Conservation (phyloP, 495 filamentous ascomycete species). For the Xylaria intraflava region DNA sequence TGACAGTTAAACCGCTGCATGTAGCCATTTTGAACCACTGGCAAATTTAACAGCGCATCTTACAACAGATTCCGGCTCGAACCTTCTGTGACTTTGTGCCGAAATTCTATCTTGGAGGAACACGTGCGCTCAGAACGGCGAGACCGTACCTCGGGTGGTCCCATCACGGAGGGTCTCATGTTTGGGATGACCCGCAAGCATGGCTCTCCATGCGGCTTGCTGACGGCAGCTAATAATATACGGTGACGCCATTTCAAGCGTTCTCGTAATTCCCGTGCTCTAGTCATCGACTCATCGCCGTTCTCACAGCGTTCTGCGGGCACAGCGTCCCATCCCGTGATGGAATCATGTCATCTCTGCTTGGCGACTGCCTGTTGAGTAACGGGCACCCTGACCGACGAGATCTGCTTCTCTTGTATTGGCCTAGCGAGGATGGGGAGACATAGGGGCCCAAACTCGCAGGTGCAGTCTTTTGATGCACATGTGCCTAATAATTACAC, state of each 20-base stretch:
- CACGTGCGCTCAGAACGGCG: not conserved
- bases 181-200: not conserved
- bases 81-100: not conserved
- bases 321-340: not conserved
- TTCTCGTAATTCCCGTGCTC: not conserved
- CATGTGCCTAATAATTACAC: not conserved
- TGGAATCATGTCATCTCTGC: not conserved
- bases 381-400: not conserved
- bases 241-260: not conserved
- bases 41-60: not conserved
- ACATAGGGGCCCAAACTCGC: not conserved
- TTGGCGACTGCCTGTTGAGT: not conserved
- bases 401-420: not conserved
- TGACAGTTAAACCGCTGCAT: not conserved
- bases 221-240: not conserved
- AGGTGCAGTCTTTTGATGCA: not conserved
- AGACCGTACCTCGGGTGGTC: not conserved
- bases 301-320: not conserved
- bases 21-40: not conserved
- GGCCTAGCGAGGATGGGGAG: not conserved
- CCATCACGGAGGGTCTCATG: not conserved
- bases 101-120: not conserved
- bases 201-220: not conserved
- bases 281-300: not conserved
- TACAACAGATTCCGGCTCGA: not conserved